Evolutionary conservation across 306 rosid genomes (phyloP).

Genomic region (Cyamopsis tetragonoloba): DNA sequence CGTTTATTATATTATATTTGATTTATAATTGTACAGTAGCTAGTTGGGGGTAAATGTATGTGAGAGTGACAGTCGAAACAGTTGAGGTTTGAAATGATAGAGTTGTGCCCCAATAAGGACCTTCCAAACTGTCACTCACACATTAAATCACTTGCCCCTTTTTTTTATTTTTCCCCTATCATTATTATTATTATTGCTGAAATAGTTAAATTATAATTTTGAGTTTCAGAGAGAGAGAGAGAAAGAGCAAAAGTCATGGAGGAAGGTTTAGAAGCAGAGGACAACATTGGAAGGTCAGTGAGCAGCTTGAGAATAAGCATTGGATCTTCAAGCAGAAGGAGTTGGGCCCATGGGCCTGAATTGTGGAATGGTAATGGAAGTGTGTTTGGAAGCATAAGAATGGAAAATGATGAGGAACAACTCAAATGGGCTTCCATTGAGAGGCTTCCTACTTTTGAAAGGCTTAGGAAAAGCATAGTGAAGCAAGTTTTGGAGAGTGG

Average conservation of each 20-base stretch:
- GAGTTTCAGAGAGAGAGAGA: too few relatives aligned
- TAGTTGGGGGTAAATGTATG: too few relatives aligned
- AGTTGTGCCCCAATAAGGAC: too few relatives aligned
- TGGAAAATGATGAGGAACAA: constrained; percentile 59
- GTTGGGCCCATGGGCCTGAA: constrained; percentile 35
- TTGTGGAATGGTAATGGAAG: neutral
- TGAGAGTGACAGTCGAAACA: too few relatives aligned
- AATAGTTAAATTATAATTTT: too few relatives aligned
- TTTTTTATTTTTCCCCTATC: too few relatives aligned
- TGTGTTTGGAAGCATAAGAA: constrained; percentile 44
- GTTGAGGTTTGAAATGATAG: too few relatives aligned
- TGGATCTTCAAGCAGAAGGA: constrained; percentile 42
- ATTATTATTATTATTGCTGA: too few relatives aligned
- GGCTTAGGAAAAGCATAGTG: constrained; percentile 59
- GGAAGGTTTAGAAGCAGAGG: constrained; percentile 27
- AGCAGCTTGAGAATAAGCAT: constrained; percentile 40
- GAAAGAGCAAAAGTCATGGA: neutral
- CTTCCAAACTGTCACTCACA: too few relatives aligned
- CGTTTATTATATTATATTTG: too few relatives aligned
- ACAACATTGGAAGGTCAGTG: constrained; percentile 12
- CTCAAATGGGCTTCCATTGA: constrained; percentile 87
- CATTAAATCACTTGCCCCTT: too few relatives aligned
- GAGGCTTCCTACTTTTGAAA: constrained; percentile 82
- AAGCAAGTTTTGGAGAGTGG: constrained; percentile 52
- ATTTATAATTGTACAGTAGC: too few relatives aligned